A percentile compares a stretch with the other conserved stretches of the same genome.
phyloP scores from a whole-genome alignment of 768 basidiomycete species.

The Pleurotus tuber-regium region DNA sequence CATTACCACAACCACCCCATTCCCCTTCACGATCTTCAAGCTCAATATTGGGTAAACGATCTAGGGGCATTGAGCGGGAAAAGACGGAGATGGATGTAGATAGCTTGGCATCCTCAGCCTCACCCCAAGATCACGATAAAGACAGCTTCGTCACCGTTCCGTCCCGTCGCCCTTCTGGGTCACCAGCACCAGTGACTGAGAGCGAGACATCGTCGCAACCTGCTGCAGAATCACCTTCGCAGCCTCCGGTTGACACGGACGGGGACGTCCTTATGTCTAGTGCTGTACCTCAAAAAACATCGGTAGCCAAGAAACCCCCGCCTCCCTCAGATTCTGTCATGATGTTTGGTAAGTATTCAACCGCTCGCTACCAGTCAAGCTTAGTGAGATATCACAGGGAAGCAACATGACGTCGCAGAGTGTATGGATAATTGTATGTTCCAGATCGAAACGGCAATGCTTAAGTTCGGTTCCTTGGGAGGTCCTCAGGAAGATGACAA shows the following conservation, averaged over 20 bases:
- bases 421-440: conserved; percentile 99
- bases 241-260: conserved; percentile 20
- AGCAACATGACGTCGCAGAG: conserved; percentile 97
- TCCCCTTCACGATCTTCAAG: conserved; percentile 37
- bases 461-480: conserved; percentile 62
- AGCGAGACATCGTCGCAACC: conserved; percentile 20
- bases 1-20: conserved; percentile 19
- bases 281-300: conserved; percentile 13
- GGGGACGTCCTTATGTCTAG: conserved; percentile 35
- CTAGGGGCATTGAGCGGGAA: conserved; percentile 45
- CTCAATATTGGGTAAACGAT: conserved; percentile 70
- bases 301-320: conserved; percentile 41
- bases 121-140: conserved; percentile 27
- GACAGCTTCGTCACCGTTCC: conserved; percentile 33
- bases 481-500: conserved; percentile 48
- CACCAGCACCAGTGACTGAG: conserved; percentile 12
- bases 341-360: conserved; percentile 84
- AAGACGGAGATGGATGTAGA: conserved; percentile 59
- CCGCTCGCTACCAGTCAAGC: not conserved
- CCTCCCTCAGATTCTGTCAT: conserved; percentile 73
- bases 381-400: conserved; percentile 46
- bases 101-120: conserved; percentile 22
- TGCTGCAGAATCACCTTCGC: conserved; percentile 32
- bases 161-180: conserved; percentile 22
- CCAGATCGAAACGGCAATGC: conserved; percentile 90